Percentiles rank a stretch among this genome's conserved stretches.
phyloP scores from a whole-genome alignment of 768 basidiomycete genomes.

The Sutorius australiensis region DNA sequence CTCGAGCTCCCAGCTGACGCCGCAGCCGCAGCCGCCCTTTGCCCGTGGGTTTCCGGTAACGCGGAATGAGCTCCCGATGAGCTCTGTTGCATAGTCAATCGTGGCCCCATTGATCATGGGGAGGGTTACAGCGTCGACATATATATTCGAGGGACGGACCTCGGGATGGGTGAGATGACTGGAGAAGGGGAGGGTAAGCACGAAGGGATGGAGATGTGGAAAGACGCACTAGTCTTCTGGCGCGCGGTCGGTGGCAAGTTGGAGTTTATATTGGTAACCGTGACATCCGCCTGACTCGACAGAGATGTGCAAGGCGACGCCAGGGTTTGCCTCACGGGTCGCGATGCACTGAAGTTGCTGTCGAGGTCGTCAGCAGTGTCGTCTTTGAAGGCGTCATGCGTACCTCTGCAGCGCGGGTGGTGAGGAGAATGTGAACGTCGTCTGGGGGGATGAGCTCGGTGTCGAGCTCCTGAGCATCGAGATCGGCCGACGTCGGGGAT shows the following conservation, averaged over 20 bases:
- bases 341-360: conserved; percentile 75
- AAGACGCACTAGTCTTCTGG: conserved; percentile 81
- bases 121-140: conserved; percentile 86
- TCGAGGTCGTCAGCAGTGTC: not conserved
- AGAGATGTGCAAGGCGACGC: conserved; percentile 71
- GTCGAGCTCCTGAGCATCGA: conserved; percentile 62
- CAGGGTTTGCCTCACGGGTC: conserved; percentile 50
- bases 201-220: not conserved
- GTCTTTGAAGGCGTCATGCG: conserved; percentile 1
- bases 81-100: conserved; percentile 87
- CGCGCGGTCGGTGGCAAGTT: conserved; percentile 57
- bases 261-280: conserved; percentile 95
- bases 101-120: conserved; percentile 83
- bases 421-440: conserved; percentile 55
- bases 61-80: conserved; percentile 90
- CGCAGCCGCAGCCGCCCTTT: conserved; percentile 92
- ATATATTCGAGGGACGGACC: conserved; percentile 67
- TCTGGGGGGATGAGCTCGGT: conserved; percentile 53
- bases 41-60: conserved; percentile 86
- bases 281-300: conserved; percentile 97
- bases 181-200: not conserved
- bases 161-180: conserved; percentile 73
- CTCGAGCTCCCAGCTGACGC: conserved; percentile 78
- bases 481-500: conserved; percentile 49
- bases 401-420: conserved; percentile 76